A percentile compares a stretch with the other conserved stretches of the same genome.
phyloP scores from a whole-genome alignment of 2,329 filamentous ascomycete species.

The Shiraia sp. region DNA sequence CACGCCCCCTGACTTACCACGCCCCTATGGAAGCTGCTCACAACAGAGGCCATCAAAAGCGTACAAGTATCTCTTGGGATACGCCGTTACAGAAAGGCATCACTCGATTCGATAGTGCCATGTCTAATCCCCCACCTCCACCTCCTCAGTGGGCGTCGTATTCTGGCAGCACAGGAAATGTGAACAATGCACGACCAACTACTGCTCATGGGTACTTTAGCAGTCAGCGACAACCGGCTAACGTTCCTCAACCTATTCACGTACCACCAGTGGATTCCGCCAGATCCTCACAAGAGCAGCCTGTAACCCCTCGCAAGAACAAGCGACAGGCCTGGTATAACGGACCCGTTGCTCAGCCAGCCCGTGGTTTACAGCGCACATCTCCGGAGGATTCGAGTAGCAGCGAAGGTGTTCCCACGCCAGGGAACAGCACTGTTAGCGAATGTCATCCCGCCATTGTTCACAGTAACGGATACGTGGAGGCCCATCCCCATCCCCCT shows the following conservation, averaged over 20 bases:
- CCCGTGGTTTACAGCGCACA: slow-evolving; percentile 49
- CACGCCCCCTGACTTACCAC: slow-evolving; percentile 45
- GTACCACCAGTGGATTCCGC: slow-evolving; percentile 37
- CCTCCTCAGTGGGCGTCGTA: slow-evolving; percentile 42
- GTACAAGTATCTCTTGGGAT: slow-evolving; percentile 60
- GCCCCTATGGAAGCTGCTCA: slow-evolving; percentile 31
- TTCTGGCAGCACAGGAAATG: slow-evolving; percentile 25
- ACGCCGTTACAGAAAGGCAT: slow-evolving; percentile 68
- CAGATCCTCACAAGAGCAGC: slow-evolving; percentile 44
- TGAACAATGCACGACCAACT: slow-evolving; percentile 31
- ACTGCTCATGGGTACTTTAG: slow-evolving; percentile 44
- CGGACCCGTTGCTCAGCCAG: slow-evolving; percentile 48
- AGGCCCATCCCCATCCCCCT: slow-evolving; percentile 47
- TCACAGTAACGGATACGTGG: slow-evolving; percentile 54
- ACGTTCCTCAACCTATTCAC: slow-evolving; percentile 30
- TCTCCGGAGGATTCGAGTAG: slow-evolving; percentile 61
- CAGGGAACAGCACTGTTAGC: slow-evolving; percentile 52
- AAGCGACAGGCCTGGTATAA: slow-evolving; percentile 78
- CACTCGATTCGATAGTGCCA: slow-evolving; percentile 67
- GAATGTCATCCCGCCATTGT: slow-evolving; percentile 59
- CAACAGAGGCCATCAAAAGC: slow-evolving; percentile 33
- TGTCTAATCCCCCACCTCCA: slow-evolving; percentile 43
- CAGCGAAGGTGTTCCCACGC: slow-evolving; percentile 59
- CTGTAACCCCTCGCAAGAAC: slow-evolving; percentile 59
- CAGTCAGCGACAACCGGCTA: slow-evolving; percentile 26